Conservation (phyloP, 2,329 filamentous ascomycete species). For the Sclerotiophoma versabilis region DNA sequence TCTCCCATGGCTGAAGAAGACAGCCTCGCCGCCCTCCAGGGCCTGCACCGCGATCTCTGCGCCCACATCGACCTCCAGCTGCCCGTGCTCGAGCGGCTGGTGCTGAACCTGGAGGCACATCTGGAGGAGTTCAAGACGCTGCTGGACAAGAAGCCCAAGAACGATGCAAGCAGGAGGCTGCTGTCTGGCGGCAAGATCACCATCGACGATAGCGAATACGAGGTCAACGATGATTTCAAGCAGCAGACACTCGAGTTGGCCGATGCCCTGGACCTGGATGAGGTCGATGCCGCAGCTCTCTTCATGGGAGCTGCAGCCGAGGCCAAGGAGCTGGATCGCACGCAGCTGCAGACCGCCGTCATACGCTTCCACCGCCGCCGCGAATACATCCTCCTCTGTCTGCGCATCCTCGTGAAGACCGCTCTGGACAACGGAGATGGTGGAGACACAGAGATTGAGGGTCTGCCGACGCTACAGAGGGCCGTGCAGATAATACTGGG, state of each 20-base stretch:
- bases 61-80: slow-evolving; percentile 75
- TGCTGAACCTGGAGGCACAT: slow-evolving; percentile 69
- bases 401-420: slow-evolving; percentile 79
- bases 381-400: slow-evolving; percentile 80
- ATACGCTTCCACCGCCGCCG: slow-evolving; percentile 89
- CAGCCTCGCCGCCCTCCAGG: slow-evolving; percentile 78
- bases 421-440: slow-evolving; percentile 56
- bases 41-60: slow-evolving; percentile 84
- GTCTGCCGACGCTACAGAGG: slow-evolving; percentile 30
- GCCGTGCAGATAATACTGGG: slow-evolving; percentile 54
- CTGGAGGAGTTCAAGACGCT: slow-evolving; percentile 72
- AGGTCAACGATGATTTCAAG: slow-evolving; percentile 86
- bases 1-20: slow-evolving; percentile 73
- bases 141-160: slow-evolving; percentile 77
- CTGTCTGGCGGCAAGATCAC: slow-evolving; percentile 72
- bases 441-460: slow-evolving; percentile 33
- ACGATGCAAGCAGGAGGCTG: slow-evolving; percentile 70
- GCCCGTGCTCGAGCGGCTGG: slow-evolving; percentile 72
- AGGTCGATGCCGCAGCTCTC: slow-evolving; percentile 80
- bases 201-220: slow-evolving; percentile 75
- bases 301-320: slow-evolving; percentile 77
- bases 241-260: slow-evolving; percentile 81
- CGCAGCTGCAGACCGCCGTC: slow-evolving; percentile 78
- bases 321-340: slow-evolving; percentile 71
- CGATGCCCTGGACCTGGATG: slow-evolving; percentile 89